phyloP scores from a whole-genome alignment of 176 grass and related monocot genomes.

The Eragrostis curvula region DNA sequence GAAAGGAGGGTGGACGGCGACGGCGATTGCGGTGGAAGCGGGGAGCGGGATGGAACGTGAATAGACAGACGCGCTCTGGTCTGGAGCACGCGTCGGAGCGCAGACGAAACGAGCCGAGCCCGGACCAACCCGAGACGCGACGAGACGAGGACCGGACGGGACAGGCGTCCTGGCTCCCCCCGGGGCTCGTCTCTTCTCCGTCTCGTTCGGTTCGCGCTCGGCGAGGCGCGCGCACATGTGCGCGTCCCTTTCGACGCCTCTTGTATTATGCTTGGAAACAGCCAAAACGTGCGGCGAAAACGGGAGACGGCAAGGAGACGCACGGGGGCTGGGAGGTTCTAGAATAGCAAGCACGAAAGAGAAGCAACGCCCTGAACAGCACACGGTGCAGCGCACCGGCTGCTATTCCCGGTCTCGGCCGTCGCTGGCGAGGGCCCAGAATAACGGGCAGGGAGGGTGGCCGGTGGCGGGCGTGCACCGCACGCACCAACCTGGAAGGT shows the following conservation, averaged over 20 bases:
- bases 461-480: neutral
- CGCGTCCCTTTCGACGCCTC: conserved; percentile 10
- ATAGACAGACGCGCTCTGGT: neutral
- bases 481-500: conserved; percentile 6
- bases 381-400: neutral
- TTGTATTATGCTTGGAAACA: neutral
- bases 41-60: neutral
- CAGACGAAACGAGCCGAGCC: neutral
- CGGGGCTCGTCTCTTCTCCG: neutral
- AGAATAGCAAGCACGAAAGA: neutral
- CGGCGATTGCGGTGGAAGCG: neutral
- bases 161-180: no score
- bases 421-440: neutral
- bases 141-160: neutral
- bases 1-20: conserved; percentile 8
- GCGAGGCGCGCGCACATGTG: conserved; percentile 20
- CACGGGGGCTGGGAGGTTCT: neutral
- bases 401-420: neutral
- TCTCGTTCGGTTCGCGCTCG: neutral
- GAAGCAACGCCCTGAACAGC: neutral
- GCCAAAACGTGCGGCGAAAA: conserved; percentile 34
- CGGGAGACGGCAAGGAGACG: neutral
- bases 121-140: neutral
- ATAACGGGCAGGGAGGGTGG: neutral
- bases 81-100: conserved; percentile 1